These are phyloP conservation scores for Backusella luteola DNA, from an alignment of 192 early-diverging fungal genomes.

Conservation along the genomic window DNA sequence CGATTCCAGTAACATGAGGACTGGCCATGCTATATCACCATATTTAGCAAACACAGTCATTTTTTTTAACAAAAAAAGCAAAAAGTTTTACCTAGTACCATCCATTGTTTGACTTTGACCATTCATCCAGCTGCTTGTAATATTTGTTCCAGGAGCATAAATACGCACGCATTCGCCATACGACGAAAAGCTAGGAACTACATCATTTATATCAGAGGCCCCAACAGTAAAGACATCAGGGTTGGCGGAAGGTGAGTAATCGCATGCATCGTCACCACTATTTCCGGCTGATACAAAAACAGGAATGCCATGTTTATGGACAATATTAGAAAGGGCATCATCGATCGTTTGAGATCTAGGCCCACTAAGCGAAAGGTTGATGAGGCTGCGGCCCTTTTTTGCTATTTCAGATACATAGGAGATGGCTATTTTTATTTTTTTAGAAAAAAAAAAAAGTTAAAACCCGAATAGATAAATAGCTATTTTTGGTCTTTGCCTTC, in stretches of 20 bases:
- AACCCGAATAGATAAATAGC: not conserved
- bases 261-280: slow-evolving; percentile 53
- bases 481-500: slow-evolving; percentile 27
- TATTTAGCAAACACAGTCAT: not conserved
- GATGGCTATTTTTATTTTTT: slow-evolving; percentile 14
- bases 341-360: slow-evolving; percentile 43
- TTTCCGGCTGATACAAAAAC: slow-evolving; percentile 66
- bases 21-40: slow-evolving; percentile 41
- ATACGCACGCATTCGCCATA: slow-evolving; percentile 59
- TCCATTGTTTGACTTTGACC: slow-evolving; percentile 31
- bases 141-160: slow-evolving; percentile 58
- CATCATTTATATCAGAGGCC: slow-evolving; percentile 42
- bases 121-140: slow-evolving; percentile 42
- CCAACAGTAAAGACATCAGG: slow-evolving; percentile 45
- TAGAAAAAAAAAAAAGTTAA: not conserved
- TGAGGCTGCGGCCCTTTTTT: slow-evolving; percentile 32
- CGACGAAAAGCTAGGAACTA: slow-evolving; percentile 48
- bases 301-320: slow-evolving; percentile 35
- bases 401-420: slow-evolving; percentile 20
- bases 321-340: slow-evolving; percentile 31
- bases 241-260: slow-evolving; percentile 49
- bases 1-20: slow-evolving; percentile 50
- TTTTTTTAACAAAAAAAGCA: not conserved
- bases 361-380: slow-evolving; percentile 66
- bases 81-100: slow-evolving; percentile 45